Percentiles rank a stretch among this genome's conserved stretches.
phyloP scores from a whole-genome alignment of 2,329 filamentous ascomycete species.

The Ophiostoma sp. region DNA sequence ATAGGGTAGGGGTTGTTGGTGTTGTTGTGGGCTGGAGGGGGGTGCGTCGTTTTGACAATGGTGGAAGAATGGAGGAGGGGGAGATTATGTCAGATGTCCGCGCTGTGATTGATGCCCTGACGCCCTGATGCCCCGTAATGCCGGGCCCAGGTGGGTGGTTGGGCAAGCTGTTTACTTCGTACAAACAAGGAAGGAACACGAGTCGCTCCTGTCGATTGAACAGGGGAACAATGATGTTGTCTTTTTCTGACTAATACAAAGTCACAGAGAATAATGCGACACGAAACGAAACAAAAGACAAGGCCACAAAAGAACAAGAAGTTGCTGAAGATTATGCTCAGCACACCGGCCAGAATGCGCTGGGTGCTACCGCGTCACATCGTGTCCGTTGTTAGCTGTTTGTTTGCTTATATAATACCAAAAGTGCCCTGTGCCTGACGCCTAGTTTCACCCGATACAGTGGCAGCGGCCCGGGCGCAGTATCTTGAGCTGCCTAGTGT shows the following conservation, averaged over 20 bases:
- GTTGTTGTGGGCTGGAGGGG: constrained; percentile 14
- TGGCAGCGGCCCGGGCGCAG: constrained; percentile 16
- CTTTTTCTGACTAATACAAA: background rate
- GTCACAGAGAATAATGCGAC: background rate
- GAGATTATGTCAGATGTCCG: constrained; percentile 1
- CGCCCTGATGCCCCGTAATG: constrained; percentile 9
- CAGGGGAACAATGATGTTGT: background rate
- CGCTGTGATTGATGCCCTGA: constrained; percentile 3
- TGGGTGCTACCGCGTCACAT: constrained; percentile 22
- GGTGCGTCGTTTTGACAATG: background rate
- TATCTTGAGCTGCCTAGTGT: constrained; percentile 5
- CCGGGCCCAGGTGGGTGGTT: constrained; percentile 13
- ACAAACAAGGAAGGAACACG: constrained; percentile 18
- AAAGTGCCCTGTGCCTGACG: constrained; percentile 13
- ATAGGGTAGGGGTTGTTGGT: constrained; percentile 19
- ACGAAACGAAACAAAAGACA: background rate
- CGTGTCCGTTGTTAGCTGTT: constrained; percentile 16
- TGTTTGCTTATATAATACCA: background rate
- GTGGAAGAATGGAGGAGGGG: background rate
- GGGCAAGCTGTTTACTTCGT: constrained; percentile 10
- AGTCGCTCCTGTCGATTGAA: constrained; percentile 11
- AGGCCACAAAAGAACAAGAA: background rate
- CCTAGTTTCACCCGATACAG: constrained; percentile 17
- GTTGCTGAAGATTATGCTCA: background rate
- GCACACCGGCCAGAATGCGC: background rate